A percentile compares a stretch with the other conserved stretches of the same genome.
These are phyloP conservation scores for Tanacetum coccineum DNA, from an alignment of 129 eudicot species.

Conservation along the genomic window DNA sequence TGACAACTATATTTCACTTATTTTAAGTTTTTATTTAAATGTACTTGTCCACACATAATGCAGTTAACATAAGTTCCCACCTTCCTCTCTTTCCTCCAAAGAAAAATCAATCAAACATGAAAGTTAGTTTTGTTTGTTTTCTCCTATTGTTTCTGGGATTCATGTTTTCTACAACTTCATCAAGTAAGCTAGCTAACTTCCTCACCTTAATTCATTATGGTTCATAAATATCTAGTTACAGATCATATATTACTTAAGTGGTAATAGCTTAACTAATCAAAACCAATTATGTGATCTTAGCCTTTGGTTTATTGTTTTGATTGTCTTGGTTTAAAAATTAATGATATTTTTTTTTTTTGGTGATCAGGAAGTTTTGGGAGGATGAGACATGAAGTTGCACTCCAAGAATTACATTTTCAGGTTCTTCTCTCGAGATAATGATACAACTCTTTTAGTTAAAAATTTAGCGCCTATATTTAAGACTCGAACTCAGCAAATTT, in stretches of 20 bases:
- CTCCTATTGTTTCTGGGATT: constrained; percentile 22
- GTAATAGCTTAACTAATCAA: background rate
- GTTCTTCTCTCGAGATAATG: constrained; percentile 6
- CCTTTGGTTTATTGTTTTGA: background rate
- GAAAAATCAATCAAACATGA: constrained; percentile 22
- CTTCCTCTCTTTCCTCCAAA: constrained; percentile 6
- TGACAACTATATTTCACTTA: constrained; percentile 4
- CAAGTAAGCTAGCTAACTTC: constrained; percentile 26
- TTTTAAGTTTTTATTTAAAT: constrained; percentile 3
- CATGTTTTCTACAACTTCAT: constrained; percentile 22
- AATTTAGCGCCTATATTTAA: background rate
- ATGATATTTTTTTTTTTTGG: background rate
- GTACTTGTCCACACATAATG: background rate
- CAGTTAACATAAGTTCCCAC: constrained; percentile 20
- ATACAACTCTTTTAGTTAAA: background rate
- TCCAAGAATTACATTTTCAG: constrained; percentile 26
- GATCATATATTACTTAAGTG: background rate
- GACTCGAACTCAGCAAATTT: background rate
- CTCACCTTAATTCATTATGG: background rate
- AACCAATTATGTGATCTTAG: background rate
- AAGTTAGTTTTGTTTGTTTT: constrained; percentile 22
- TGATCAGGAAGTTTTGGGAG: constrained; percentile 17
- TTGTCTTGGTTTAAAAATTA: background rate
- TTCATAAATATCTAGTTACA: too few relatives aligned
- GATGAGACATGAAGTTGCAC: constrained; percentile 20